A percentile compares a stretch with the other conserved stretches of the same genome.
Evolutionary conservation across 192 early-diverging fungal genomes (phyloP).

Genomic region (Nowakowskiella sp.): DNA sequence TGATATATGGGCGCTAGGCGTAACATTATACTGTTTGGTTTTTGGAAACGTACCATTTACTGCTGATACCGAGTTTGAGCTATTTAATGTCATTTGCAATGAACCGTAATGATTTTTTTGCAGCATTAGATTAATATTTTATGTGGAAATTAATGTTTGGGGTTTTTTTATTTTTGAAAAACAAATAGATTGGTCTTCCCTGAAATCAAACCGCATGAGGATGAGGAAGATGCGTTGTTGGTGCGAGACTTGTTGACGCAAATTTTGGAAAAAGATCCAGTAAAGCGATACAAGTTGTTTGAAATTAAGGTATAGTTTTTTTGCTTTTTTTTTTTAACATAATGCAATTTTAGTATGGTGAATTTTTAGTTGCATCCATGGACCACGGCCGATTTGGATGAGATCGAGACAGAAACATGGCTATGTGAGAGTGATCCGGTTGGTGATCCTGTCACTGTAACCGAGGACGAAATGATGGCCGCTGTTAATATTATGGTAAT

Average conservation of each 20-base stretch:
- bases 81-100: conserved; percentile 84
- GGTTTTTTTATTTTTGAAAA: conserved; percentile 9
- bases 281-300: conserved; percentile 71
- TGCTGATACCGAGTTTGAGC: conserved; percentile 90
- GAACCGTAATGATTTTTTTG: conserved; percentile 50
- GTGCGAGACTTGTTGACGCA: conserved; percentile 65
- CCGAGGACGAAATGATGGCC: conserved; percentile 68
- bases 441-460: conserved; percentile 58
- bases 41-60: conserved; percentile 90
- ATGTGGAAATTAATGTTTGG: conserved; percentile 7
- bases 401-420: conserved; percentile 55
- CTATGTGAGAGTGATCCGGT: conserved; percentile 68
- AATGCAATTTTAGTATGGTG: conserved; percentile 1
- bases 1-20: conserved; percentile 97
- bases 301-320: conserved; percentile 65
- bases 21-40: conserved; percentile 89
- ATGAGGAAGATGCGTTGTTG: too few relatives aligned
- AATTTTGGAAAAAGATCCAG: conserved; percentile 83
- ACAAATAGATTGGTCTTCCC: conserved; percentile 43
- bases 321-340: conserved; percentile 6
- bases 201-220: conserved; percentile 38
- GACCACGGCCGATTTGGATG: conserved; percentile 65
- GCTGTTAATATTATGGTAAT: conserved; percentile 59
- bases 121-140: conserved; percentile 15
- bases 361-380: conserved; percentile 65